These are phyloP conservation scores for Barnettozyma californica DNA, from an alignment of 805 yeast species.

Conservation along the genomic window DNA sequence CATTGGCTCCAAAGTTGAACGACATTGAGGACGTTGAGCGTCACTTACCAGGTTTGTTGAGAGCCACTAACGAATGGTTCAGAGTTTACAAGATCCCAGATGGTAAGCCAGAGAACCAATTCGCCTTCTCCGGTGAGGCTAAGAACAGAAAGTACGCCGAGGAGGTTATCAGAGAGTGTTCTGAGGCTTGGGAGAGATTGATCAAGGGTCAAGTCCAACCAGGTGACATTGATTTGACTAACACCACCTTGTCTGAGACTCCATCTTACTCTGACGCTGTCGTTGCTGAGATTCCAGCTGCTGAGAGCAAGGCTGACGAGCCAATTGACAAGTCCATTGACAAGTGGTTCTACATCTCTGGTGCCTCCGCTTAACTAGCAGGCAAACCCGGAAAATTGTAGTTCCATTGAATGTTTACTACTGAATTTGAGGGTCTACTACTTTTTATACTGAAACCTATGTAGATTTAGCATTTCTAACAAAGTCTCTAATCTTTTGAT, in stretches of 20 bases:
- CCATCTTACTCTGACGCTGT: constrained; percentile 46
- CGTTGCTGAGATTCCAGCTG: constrained; percentile 58
- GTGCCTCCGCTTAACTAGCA: constrained; percentile 46
- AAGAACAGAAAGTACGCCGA: constrained; percentile 83
- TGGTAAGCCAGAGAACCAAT: constrained; percentile 94
- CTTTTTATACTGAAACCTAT: not conserved
- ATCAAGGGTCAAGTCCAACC: constrained; percentile 57
- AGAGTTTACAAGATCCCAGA: constrained; percentile 96
- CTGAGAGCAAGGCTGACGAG: constrained; percentile 71
- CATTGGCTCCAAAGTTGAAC: constrained; percentile 78
- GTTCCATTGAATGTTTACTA: not conserved
- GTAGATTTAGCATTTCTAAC: constrained; percentile 42
- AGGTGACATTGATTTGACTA: constrained; percentile 69
- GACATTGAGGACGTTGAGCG: constrained; percentile 89
- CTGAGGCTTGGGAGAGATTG: constrained; percentile 77
- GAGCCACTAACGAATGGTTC: constrained; percentile 97
- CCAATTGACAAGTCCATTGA: constrained; percentile 95
- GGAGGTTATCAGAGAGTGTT: constrained; percentile 76
- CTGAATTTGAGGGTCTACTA: not conserved
- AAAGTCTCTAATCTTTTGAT: constrained; percentile 54
- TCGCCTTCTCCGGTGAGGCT: constrained; percentile 95
- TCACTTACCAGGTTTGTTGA: constrained; percentile 86
- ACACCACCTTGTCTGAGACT: constrained; percentile 61
- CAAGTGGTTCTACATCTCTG: constrained; percentile 98
- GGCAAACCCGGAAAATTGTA: constrained; percentile 1